Evolutionary conservation across 2,329 filamentous ascomycete genomes (phyloP), one percentile per base, ranked within the genome.

Genomic region (Fusarium sp.): DNA sequence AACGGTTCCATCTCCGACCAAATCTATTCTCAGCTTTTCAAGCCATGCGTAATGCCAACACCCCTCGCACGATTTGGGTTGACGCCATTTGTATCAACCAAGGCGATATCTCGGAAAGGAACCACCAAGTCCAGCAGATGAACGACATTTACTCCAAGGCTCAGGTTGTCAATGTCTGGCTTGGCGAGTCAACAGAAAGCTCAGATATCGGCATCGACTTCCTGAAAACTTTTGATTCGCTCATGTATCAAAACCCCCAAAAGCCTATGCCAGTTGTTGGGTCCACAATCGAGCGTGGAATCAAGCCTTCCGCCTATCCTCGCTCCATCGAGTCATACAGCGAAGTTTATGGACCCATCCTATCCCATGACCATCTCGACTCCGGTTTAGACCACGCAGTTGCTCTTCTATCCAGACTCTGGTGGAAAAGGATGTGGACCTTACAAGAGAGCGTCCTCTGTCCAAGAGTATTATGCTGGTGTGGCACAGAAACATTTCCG

Each of bases 351-450:
- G 37, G 11, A 6, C 64, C 64, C 0, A 8, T 69, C 2, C 10
- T 69, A 2, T n/a, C 47, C 13, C 37, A 40, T n/a, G 18, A 20
- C 38, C 10, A 9, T 13, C 38, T 40, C n/a, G 18, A 20, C 38
- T 6, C 6, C 2, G 2, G 45, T 18, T 6, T 69, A 1, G 56
- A 67, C 7, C 37, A 40, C 3, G 34, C 57, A 5, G 64, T 69
- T 6, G 20, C n/a, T 4, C 38, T 69, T 10, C 66, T 69, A 7
- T 9, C 45, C 2, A 67, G 54, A 1, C 22, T 7, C 6, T 69
- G 64, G 66, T 69, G 57, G 66, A 67, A 16, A 13, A 67, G 66
- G 11, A 69, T 69, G 24, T 69, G 66, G 66, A 69, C 66, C 2
- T 20, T 67, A 20, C 66, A 69, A 22, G 66, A 67, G 27, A 67